These are phyloP conservation scores for Rhynchospora breviuscula DNA, from an alignment of 176 grass and related monocot genomes.

Conservation along the genomic window DNA sequence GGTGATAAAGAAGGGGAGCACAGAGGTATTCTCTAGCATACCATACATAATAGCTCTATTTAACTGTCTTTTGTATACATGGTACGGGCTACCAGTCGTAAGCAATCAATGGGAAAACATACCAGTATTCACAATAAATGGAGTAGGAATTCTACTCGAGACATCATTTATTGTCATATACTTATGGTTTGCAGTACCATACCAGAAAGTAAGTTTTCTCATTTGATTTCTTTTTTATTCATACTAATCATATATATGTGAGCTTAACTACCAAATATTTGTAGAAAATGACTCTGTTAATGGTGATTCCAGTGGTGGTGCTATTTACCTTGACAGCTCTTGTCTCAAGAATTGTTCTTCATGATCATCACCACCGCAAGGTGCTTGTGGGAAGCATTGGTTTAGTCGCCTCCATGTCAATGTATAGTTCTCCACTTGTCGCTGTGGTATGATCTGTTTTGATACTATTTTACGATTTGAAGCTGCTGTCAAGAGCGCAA, in stretches of 20 bases:
- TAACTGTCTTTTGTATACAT: constrained; percentile 49
- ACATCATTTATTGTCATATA: constrained; percentile 57
- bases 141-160: constrained; percentile 44
- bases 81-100: constrained; percentile 64
- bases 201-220: constrained; percentile 41
- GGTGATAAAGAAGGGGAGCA: constrained; percentile 56
- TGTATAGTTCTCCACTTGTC: constrained; percentile 63
- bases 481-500: neutral
- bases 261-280: constrained; percentile 15
- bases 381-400: constrained; percentile 57
- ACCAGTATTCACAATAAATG: constrained; percentile 36
- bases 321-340: constrained; percentile 35
- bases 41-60: constrained; percentile 51
- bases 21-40: constrained; percentile 65
- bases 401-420: constrained; percentile 47
- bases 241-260: neutral
- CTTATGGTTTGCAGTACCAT: constrained; percentile 50
- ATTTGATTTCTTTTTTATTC: neutral
- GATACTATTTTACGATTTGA: constrained; percentile 10
- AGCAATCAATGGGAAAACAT: constrained; percentile 67
- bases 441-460: constrained; percentile 37
- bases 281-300: constrained; percentile 43
- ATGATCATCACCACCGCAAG: constrained; percentile 45
- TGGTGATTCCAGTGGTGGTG: constrained; percentile 28
- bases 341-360: constrained; percentile 25